Evolutionary conservation across 2,329 filamentous ascomycete species (phyloP), one percentile per base, ranked within the genome.

Genomic region (Curvularia sp.): DNA sequence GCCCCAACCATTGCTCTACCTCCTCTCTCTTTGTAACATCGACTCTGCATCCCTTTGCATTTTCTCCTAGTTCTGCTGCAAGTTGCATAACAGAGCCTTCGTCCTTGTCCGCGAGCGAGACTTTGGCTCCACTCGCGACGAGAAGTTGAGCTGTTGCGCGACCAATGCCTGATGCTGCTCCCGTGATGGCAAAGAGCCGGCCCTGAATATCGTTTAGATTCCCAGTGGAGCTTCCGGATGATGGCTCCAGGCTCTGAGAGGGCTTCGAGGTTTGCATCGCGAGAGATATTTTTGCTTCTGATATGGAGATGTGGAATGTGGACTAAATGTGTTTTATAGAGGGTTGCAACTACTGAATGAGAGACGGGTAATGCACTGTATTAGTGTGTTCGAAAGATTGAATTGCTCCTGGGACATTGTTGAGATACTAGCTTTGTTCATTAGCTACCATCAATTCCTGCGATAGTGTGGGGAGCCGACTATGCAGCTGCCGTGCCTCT

Each of bases 11-110:
- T 26, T 15, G 7, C 8, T 75, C 65, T 5, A 78, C 76, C 35
- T 72, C 64, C 1, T 66, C 62, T 10, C 67, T 66, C 13, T 71
- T 61, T 5, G 70, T 67, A 3, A 80, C 78, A 39, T 80, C 77
- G 4, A 78, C 55, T 20, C 33, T 52, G 53, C 43, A 55, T 42
- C 46, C 60, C 7, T 47, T 44, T 15, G 49, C 64, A 33, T 24
- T 35, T 13, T 47, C 50, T 35, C 58, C 62, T 35, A 66, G 46
- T 12, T 53, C 53, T 15, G 46, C 53, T 35, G 56, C 55, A 7
- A 69, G 33, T 9, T 57, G 57, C 61, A 63, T n/a, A 53, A 71
- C 57, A 35, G 53, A 58, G 18, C 46, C 31, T 30, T 39, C 38
- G 26, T 59, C 52, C 44, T 44, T 62, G 35, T 62, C 57, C 10